These are phyloP conservation scores for Colletotrichum tamarilloi DNA, from an alignment of 2,329 filamentous ascomycete species.

Conservation along the genomic window DNA sequence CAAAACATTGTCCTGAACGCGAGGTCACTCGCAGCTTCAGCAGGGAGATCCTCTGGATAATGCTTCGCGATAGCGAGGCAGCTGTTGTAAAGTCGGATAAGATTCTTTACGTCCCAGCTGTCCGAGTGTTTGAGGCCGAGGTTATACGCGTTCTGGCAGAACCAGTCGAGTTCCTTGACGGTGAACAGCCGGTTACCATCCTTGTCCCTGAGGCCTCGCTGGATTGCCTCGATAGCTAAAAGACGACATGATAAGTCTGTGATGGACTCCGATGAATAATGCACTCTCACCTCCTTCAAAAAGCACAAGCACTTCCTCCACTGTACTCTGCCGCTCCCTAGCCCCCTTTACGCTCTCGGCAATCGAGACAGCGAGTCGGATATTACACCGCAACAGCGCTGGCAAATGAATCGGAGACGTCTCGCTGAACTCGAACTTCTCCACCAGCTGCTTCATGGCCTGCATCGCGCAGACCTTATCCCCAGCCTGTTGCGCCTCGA, in stretches of 20 bases:
- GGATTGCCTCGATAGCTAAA: slow-evolving; percentile 54
- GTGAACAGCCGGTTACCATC: slow-evolving; percentile 65
- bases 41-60: slow-evolving; percentile 60
- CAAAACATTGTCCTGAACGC: slow-evolving; percentile 74
- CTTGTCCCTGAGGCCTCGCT: slow-evolving; percentile 49
- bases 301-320: slow-evolving; percentile 64
- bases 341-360: slow-evolving; percentile 42
- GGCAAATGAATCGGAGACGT: slow-evolving; percentile 45
- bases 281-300: slow-evolving; percentile 55
- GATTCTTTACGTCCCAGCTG: slow-evolving; percentile 62
- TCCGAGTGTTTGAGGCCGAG: slow-evolving; percentile 72
- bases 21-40: slow-evolving; percentile 58
- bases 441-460: slow-evolving; percentile 48
- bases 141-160: slow-evolving; percentile 85
- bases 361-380: slow-evolving; percentile 60
- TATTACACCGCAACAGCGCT: slow-evolving; percentile 59
- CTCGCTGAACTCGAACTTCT: slow-evolving; percentile 39
- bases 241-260: not conserved
- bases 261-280: not conserved
- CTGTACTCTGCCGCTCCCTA: not conserved
- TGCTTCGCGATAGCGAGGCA: slow-evolving; percentile 64
- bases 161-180: slow-evolving; percentile 80
- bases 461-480: slow-evolving; percentile 67
- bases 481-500: slow-evolving; percentile 77
- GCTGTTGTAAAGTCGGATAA: slow-evolving; percentile 66